Evolutionary conservation across 108 stramenopile genomes (phyloP), one percentile per base, ranked within the genome.

Genomic region (Skeletonema menzelii): DNA sequence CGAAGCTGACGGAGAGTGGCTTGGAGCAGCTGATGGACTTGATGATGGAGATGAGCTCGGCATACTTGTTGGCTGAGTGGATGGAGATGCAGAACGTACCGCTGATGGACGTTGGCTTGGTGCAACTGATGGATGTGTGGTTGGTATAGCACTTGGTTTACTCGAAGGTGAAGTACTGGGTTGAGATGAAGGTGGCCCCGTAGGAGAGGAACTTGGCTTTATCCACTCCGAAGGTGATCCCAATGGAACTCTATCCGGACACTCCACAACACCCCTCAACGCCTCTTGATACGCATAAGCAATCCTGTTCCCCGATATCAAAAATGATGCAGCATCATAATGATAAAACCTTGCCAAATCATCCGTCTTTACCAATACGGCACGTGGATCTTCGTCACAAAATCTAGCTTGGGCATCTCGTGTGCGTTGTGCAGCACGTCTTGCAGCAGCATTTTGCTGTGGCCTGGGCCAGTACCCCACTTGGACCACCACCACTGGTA

Each of bases 321-420:
- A 38, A 40, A 58, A 69, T 24, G 68, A 69, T 13, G 31, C 30
- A 4, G 57, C 56, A 59, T 69, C 68, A 58, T 20, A 69, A 40
- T 69, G 68, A 59, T 59, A 69, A 59, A 28, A 53, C 20, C 57
- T 26, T 24, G 53, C 10, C 27, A 38, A 13, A 32, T 69, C 68
- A 42, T 57, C n/a, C 31, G 55, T 69, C 27, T 17, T 58, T 3
- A 56, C 68, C 17, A 34, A 37, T n/a, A 17, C n/a, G 24, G 68
- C 56, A 13, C 68, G 26, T 40, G 56, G 30, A 57, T 69, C 56
- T 6, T 27, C 15, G 42, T 38, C 32, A 8, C 68, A 69, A 15
- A 56, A 69, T 35, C n/a, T 19, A 12, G 55, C 34, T 40, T 69
- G 68, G 0, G 68, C 56, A 56, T 69, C 30, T 5, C 68, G 56